Percentiles rank a stretch among this genome's conserved stretches.
phyloP scores from a whole-genome alignment of 495 filamentous ascomycete species.

The Tuber brumale region DNA sequence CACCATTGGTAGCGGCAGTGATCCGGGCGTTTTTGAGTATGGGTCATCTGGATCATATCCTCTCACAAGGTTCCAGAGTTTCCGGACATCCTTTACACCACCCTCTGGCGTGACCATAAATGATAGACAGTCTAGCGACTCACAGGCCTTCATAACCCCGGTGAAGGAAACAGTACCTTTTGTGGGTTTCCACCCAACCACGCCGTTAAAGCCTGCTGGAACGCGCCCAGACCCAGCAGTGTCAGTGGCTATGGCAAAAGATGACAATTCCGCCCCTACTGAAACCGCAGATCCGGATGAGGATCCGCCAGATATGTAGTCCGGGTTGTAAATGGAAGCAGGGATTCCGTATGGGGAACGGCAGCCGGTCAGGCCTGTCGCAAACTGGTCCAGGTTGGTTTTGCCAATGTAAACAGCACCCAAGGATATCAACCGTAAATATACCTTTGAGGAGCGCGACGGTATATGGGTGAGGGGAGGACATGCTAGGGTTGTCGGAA shows the following conservation, averaged over 20 bases:
- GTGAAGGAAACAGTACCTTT: conserved; percentile 55
- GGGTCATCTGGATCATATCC: conserved; percentile 52
- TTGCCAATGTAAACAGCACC: conserved; percentile 62
- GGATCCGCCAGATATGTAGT: conserved; percentile 60
- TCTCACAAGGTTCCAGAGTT: conserved; percentile 53
- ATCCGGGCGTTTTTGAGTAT: conserved; percentile 50
- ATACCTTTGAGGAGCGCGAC: conserved; percentile 43
- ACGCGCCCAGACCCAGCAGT: conserved; percentile 62
- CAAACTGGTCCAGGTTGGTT: conserved; percentile 62
- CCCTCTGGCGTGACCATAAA: conserved; percentile 46
- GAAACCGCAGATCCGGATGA: conserved; percentile 56
- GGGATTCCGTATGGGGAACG: conserved; percentile 58
- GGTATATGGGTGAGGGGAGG: conserved; percentile 51
- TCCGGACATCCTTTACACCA: conserved; percentile 50
- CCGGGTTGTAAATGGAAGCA: conserved; percentile 49
- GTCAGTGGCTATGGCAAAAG: conserved; percentile 59
- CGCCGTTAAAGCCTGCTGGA: conserved; percentile 57
- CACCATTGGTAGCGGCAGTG: conserved; percentile 46
- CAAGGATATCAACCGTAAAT: conserved; percentile 43
- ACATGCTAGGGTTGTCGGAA: conserved; percentile 57
- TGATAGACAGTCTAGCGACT: conserved; percentile 57
- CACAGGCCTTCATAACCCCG: conserved; percentile 57
- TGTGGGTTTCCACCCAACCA: conserved; percentile 64
- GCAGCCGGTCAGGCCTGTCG: conserved; percentile 57
- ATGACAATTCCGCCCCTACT: conserved; percentile 53